phyloP scores from a whole-genome alignment of 2,329 filamentous ascomycete genomes.

The Colletotrichum lupini region DNA sequence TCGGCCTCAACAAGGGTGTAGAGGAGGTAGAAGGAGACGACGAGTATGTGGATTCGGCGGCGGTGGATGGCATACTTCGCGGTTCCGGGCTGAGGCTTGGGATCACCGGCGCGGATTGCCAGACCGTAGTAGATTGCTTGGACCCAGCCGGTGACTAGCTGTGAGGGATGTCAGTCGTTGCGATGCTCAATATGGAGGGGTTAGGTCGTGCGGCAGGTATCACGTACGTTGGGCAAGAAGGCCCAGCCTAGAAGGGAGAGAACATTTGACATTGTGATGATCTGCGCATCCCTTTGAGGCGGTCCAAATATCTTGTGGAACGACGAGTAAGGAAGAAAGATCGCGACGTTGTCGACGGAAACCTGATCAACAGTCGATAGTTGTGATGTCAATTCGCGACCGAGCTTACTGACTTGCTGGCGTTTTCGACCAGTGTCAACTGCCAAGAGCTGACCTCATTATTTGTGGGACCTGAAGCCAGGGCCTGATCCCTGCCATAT shows the following conservation, averaged over 20 bases:
- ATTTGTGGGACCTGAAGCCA: background rate
- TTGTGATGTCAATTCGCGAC: background rate
- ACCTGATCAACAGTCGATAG: background rate
- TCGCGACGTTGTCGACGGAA: background rate
- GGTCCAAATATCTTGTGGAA: background rate
- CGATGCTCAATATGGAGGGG: background rate
- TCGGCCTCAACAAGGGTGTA: constrained; percentile 96
- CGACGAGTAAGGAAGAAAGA: background rate
- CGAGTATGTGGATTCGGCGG: constrained; percentile 83
- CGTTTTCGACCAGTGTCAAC: background rate
- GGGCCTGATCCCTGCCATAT: background rate
- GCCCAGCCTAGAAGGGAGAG: constrained; percentile 67
- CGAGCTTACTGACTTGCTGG: constrained; percentile 9
- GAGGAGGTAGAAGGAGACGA: constrained; percentile 84
- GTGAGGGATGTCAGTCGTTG: constrained; percentile 20
- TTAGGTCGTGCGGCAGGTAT: background rate
- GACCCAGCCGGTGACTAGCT: constrained; percentile 82
- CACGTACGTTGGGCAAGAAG: constrained; percentile 64
- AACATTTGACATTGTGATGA: constrained; percentile 53
- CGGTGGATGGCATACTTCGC: constrained; percentile 79
- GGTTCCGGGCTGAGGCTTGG: constrained; percentile 77
- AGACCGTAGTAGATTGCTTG: constrained; percentile 89
- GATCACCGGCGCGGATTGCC: constrained; percentile 89
- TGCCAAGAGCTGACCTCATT: constrained; percentile 12
- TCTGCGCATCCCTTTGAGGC: background rate